These are phyloP conservation scores for Aspergillus awamori DNA, from an alignment of 2,329 filamentous ascomycete genomes.

Conservation along the genomic window DNA sequence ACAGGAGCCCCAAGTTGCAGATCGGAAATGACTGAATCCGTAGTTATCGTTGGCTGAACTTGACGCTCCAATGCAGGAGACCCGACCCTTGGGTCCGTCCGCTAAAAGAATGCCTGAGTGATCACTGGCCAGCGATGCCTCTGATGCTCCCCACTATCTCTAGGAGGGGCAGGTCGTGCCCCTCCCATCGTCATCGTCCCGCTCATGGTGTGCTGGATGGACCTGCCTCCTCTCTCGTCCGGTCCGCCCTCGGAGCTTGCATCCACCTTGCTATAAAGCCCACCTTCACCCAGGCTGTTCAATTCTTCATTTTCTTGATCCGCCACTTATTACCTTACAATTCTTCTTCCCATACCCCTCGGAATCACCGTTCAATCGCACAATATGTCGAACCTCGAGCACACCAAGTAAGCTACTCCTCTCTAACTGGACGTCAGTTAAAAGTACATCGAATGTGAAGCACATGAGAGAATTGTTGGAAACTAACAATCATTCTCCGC, in stretches of 20 bases:
- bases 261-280: conserved; percentile 19
- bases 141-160: conserved; percentile 9
- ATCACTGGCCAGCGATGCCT: conserved; percentile 16
- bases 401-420: conserved; percentile 32
- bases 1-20: background rate
- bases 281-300: conserved; percentile 3
- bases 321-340: background rate
- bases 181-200: conserved; percentile 28
- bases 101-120: background rate
- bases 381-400: conserved; percentile 33
- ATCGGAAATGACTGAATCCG: background rate
- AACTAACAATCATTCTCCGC: conserved; percentile 3
- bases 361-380: background rate
- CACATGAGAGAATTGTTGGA: too few relatives aligned
- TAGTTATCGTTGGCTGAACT: background rate
- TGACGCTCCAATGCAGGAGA: conserved; percentile 1
- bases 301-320: background rate
- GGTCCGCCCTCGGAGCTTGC: conserved; percentile 8
- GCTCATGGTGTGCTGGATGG: conserved; percentile 23
- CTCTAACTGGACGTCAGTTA: too few relatives aligned
- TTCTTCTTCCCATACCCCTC: background rate
- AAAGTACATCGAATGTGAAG: too few relatives aligned
- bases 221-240: conserved; percentile 23
- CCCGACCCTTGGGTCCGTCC: background rate
- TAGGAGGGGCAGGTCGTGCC: conserved; percentile 16